Evolutionary conservation across 345 rosid genomes (phyloP).

Genomic region (Eutrema heterophyllum): DNA sequence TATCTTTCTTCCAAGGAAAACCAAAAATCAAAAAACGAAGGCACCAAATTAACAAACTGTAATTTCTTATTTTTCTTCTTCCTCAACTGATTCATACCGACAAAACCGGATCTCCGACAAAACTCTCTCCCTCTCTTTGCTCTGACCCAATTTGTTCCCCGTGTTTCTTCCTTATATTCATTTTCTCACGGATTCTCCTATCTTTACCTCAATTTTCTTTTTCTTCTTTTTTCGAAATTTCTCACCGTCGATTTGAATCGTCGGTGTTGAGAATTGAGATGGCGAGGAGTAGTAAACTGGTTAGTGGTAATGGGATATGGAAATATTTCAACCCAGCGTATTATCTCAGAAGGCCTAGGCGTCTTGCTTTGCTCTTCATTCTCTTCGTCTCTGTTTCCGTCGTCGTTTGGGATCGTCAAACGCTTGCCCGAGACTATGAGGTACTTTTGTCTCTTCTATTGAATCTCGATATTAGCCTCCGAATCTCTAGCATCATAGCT

Average conservation of each 20-base stretch:
- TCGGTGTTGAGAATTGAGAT: background rate
- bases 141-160: no score
- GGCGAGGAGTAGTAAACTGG: conserved; percentile 27
- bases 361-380: conserved; percentile 62
- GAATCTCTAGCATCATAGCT: background rate
- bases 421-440: conserved; percentile 67
- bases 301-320: conserved; percentile 34
- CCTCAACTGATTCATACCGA: no score
- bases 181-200: no score
- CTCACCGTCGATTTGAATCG: background rate
- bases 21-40: no score
- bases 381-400: conserved; percentile 52
- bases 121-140: no score
- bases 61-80: no score
- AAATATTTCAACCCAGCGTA: conserved; percentile 63
- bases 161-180: no score
- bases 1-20: no score
- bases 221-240: background rate
- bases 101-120: no score
- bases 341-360: conserved; percentile 69
- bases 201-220: no score
- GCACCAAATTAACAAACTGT: no score
- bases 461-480: background rate
- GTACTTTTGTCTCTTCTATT: conserved; percentile 18
- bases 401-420: conserved; percentile 86